Conservation (phyloP, 495 filamentous ascomycete species). For the Podospora australis region DNA sequence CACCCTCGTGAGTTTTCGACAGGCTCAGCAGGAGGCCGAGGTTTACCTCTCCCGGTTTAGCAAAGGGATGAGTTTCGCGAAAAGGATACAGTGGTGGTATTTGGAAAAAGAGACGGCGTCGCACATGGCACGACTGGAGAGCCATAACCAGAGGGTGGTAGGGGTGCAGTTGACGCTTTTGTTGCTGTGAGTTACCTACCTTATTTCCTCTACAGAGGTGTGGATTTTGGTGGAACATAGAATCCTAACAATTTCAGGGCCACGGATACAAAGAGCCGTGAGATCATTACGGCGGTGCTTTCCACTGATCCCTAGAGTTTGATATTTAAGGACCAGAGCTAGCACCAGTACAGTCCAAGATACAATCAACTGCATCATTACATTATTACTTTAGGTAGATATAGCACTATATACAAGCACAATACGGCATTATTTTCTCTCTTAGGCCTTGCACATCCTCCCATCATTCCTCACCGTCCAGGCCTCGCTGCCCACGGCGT, state of each 20-base stretch:
- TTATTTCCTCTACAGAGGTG: too few species aligned
- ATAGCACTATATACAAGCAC: too few species aligned
- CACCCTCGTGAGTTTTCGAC: background rate
- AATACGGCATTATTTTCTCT: background rate
- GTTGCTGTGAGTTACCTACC: background rate
- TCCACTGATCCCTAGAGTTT: too few species aligned
- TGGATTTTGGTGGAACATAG: too few species aligned
- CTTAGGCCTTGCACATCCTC: conserved; percentile 23
- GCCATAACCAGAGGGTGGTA: background rate
- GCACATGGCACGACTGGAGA: background rate
- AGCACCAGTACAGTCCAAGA: too few species aligned
- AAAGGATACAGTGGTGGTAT: conserved; percentile 2
- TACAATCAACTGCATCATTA: too few species aligned
- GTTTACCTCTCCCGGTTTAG: background rate
- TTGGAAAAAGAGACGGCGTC: background rate
- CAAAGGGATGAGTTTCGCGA: background rate
- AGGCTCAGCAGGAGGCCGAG: background rate
- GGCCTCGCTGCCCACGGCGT: conserved; percentile 39
- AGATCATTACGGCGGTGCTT: too few species aligned
- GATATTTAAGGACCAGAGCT: too few species aligned
- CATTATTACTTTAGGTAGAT: too few species aligned
- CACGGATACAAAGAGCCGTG: too few species aligned
- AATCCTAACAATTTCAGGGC: too few species aligned
- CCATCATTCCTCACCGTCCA: conserved; percentile 21
- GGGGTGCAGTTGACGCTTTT: background rate